Conservation (phyloP, 257 asterid genomes). For the Ophiorrhiza pumila region DNA sequence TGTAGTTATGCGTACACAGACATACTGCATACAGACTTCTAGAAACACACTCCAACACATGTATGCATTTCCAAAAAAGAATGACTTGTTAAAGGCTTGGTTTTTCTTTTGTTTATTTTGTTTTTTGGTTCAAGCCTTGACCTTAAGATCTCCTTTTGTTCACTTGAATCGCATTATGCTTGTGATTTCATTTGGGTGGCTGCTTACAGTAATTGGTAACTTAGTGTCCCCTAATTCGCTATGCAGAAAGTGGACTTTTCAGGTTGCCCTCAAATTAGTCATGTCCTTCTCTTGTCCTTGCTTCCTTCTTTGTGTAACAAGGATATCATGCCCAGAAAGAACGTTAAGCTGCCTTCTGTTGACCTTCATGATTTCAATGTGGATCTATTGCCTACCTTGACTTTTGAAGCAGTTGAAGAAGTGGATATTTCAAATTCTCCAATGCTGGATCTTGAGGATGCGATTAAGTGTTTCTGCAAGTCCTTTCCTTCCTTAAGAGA, state of each 20-base stretch:
- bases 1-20: background rate
- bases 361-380: conserved; percentile 27
- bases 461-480: conserved; percentile 54
- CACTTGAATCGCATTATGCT: background rate
- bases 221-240: conserved; percentile 21
- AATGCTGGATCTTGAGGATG: conserved; percentile 50
- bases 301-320: conserved; percentile 38
- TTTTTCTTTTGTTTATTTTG: background rate
- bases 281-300: conserved; percentile 53
- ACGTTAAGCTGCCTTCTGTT: conserved; percentile 32
- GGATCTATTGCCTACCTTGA: conserved; percentile 35
- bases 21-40: background rate
- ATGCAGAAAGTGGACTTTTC: conserved; percentile 78
- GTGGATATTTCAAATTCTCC: conserved; percentile 85
- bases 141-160: background rate
- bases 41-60: background rate
- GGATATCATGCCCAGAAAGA: conserved; percentile 36
- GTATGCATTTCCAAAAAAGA: background rate
- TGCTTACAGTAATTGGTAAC: background rate
- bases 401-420: conserved; percentile 67
- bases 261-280: conserved; percentile 67
- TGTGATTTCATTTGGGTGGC: background rate
- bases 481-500: conserved; percentile 67
- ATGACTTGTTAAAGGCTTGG: background rate
- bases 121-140: background rate